phyloP scores from a whole-genome alignment of 768 basidiomycete species.

The Solioccasus polychromus region DNA sequence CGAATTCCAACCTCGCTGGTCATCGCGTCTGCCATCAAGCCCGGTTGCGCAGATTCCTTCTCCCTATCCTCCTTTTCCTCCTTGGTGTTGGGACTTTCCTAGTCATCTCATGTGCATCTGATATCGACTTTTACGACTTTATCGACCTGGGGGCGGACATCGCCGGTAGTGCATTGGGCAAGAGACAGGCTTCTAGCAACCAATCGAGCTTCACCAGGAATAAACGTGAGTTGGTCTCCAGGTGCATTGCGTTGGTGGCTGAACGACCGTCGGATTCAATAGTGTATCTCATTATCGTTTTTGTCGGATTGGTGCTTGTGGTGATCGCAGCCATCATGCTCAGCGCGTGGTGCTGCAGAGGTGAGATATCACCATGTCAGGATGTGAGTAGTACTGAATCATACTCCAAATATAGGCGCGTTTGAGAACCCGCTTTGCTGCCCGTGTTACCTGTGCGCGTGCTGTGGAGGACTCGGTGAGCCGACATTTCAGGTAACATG shows the following conservation, averaged over 20 bases:
- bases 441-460: slow-evolving; percentile 71
- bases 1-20: slow-evolving; percentile 13
- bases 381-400: background rate
- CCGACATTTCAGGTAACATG: background rate
- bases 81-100: slow-evolving; percentile 31
- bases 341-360: slow-evolving; percentile 64
- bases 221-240: slow-evolving; percentile 37
- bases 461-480: slow-evolving; percentile 65
- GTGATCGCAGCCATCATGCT: slow-evolving; percentile 54
- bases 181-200: slow-evolving; percentile 21
- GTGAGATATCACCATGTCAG: slow-evolving; percentile 25
- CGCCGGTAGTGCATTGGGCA: slow-evolving; percentile 27
- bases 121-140: slow-evolving; percentile 22
- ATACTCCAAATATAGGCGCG: slow-evolving; percentile 33
- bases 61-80: slow-evolving; percentile 34
- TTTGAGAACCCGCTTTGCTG: slow-evolving; percentile 66
- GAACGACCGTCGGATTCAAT: background rate
- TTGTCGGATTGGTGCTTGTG: slow-evolving; percentile 59
- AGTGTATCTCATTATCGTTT: slow-evolving; percentile 66
- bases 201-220: slow-evolving; percentile 36
- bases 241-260: background rate
- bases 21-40: slow-evolving; percentile 34
- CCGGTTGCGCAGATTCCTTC: slow-evolving; percentile 32
- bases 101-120: slow-evolving; percentile 31
- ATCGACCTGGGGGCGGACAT: slow-evolving; percentile 26